Evolutionary conservation across 2,329 filamentous ascomycete species (phyloP).

Genomic region (Phaeosphaeriaceae sp.): DNA sequence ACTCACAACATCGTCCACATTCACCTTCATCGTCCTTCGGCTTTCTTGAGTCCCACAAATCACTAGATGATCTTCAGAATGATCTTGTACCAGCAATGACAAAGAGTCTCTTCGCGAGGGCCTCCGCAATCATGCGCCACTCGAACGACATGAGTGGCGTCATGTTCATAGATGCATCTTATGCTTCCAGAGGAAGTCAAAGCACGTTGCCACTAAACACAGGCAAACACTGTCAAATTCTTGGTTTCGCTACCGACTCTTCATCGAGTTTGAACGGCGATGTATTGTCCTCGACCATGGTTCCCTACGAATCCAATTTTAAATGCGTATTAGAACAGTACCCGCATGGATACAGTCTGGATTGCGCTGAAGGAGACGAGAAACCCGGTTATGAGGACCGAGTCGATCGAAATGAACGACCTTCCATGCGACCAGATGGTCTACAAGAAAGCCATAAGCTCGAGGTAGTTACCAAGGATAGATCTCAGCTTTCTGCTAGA

Average conservation of each 20-base stretch:
- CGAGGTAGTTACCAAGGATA: neutral
- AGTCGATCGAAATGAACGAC: neutral
- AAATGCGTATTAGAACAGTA: conserved; percentile 12
- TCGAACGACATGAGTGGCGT: conserved; percentile 31
- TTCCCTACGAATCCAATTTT: conserved; percentile 8
- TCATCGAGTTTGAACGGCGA: conserved; percentile 6
- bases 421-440: neutral
- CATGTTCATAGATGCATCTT: conserved; percentile 27
- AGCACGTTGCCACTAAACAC: neutral
- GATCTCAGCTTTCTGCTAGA: neutral
- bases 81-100: conserved; percentile 18
- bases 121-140: conserved; percentile 26
- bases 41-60: neutral
- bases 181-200: conserved; percentile 8
- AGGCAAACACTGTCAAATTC: conserved; percentile 19
- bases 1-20: neutral
- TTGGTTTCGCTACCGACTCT: conserved; percentile 17
- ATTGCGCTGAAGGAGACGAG: conserved; percentile 5
- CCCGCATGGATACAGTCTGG: conserved; percentile 11
- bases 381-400: neutral
- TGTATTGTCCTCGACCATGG: conserved; percentile 5
- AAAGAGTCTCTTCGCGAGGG: conserved; percentile 26
- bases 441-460: neutral
- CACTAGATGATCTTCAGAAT: conserved; percentile 20
- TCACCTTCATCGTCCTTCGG: neutral